Base-by-base conservation (phyloP, 768 basidiomycete species). In the Suillus variegatus region DNA sequence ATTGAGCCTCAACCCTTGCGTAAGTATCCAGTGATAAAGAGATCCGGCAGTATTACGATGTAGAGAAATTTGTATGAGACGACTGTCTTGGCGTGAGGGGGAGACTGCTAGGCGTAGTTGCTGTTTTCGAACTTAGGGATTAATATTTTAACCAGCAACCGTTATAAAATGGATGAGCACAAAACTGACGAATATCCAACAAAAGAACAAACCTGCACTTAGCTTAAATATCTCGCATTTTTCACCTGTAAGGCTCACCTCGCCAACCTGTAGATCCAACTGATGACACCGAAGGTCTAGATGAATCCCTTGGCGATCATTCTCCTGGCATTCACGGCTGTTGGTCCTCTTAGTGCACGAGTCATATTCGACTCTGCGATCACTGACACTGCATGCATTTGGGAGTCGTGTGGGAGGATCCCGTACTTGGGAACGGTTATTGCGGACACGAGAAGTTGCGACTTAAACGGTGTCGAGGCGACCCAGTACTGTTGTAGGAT, bases 391-490 rank as follows among this genome's bases (percentile, higher is more conserved):
- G 6, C 62, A 60, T 70, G 58, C 36, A 16, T 65, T 44, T 67
- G 65, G 64, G 18, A 10, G 13, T 40, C 32, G 28, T 67, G 64
- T 22, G 62, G 67, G 18, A 7, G n/a, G 12, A 47, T n/a, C 22
- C 40, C 40, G 18, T 65, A 56, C 55, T 38, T 51, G 16, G 2
- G 54, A 12, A 8, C 61, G 7, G 4, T 0, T 16, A 25, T 14
- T 35, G n/a, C 5, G 6, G 0, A 0, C 1, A 14, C 8, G 2
- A 5, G n/a, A 13, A 55, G 2, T 3, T 65, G 71, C 20, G 54
- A 41, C 6, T 43, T 64, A 35, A 36, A 46, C 25, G 41, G 56
- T n/a, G 32, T 12, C 54, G 10, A 0, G 35, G 2, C 6, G 22
- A 40, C 22, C 28, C 10, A n/a, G 16, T 66, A 60, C 35, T 64